A percentile compares a stretch with the other conserved stretches of the same genome.
Conservation (phyloP, 176 grass and related monocot genomes). For the Aechmea fasciata region DNA sequence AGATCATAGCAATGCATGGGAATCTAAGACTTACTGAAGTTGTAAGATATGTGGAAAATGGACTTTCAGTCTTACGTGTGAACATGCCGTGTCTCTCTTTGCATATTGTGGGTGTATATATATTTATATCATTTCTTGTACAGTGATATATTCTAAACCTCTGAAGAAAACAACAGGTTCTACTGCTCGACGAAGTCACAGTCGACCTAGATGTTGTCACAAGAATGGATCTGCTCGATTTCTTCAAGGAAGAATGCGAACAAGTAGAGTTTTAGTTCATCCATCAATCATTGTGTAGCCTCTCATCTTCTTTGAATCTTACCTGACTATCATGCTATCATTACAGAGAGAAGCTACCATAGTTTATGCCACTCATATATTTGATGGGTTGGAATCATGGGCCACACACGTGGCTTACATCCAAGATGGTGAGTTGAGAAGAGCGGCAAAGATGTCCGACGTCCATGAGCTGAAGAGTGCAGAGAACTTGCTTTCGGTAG, state of each 20-base stretch:
- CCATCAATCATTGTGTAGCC: background rate
- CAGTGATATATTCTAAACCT: background rate
- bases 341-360: conserved; percentile 78
- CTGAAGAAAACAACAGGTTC: conserved; percentile 40
- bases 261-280: conserved; percentile 32
- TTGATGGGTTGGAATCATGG: conserved; percentile 79
- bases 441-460: conserved; percentile 35
- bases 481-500: conserved; percentile 67
- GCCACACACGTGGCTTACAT: conserved; percentile 74
- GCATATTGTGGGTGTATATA: no score
- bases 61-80: no score
- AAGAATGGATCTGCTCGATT: conserved; percentile 90
- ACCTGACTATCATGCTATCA: background rate
- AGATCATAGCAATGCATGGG: no score
- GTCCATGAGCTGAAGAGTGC: conserved; percentile 58
- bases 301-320: background rate
- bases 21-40: no score
- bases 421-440: conserved; percentile 78
- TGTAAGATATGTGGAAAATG: no score
- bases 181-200: conserved; percentile 81
- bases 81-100: no score
- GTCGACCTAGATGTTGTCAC: conserved; percentile 90
- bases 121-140: no score
- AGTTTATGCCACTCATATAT: conserved; percentile 91
- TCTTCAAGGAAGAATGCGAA: conserved; percentile 96